These are phyloP conservation scores for Apiotrichum laibachii DNA, from an alignment of 1,284 basidiomycete species.

Conservation along the genomic window DNA sequence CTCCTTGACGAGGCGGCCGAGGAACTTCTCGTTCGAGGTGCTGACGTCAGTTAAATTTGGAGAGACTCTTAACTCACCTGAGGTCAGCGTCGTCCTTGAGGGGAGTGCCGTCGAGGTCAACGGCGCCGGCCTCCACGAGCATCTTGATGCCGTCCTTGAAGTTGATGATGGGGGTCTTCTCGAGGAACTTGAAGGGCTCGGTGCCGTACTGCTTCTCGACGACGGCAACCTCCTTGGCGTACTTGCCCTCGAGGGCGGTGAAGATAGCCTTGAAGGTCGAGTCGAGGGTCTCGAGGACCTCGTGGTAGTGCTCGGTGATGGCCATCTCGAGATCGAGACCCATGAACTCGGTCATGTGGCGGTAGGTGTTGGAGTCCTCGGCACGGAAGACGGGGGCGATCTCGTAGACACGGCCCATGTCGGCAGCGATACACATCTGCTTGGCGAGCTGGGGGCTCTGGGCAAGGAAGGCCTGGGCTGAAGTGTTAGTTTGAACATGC, in stretches of 20 bases:
- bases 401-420: constrained; percentile 97
- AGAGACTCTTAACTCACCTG: constrained; percentile 58
- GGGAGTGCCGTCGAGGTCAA: constrained; percentile 52
- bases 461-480: constrained; percentile 72
- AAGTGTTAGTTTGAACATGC: background rate
- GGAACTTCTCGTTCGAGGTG: constrained; percentile 72
- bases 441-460: constrained; percentile 97
- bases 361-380: constrained; percentile 96
- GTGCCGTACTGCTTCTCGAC: constrained; percentile 85
- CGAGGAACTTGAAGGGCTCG: constrained; percentile 81
- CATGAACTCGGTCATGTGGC: constrained; percentile 98
- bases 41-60: constrained; percentile 9
- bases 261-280: constrained; percentile 80
- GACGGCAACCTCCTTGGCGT: constrained; percentile 72
- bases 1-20: constrained; percentile 81
- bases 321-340: constrained; percentile 99
- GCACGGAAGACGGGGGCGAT: constrained; percentile 92
- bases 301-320: constrained; percentile 97
- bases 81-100: constrained; percentile 78
- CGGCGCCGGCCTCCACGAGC: constrained; percentile 76
- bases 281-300: constrained; percentile 85
- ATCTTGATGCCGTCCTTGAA: constrained; percentile 86
- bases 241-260: constrained; percentile 71
- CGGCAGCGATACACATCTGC: constrained; percentile 98
- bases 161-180: constrained; percentile 74